Evolutionary conservation across 371 early-diverging fungal genomes (phyloP), one percentile per base, ranked within the genome.

Genomic region (Chytridium lagenaria): DNA sequence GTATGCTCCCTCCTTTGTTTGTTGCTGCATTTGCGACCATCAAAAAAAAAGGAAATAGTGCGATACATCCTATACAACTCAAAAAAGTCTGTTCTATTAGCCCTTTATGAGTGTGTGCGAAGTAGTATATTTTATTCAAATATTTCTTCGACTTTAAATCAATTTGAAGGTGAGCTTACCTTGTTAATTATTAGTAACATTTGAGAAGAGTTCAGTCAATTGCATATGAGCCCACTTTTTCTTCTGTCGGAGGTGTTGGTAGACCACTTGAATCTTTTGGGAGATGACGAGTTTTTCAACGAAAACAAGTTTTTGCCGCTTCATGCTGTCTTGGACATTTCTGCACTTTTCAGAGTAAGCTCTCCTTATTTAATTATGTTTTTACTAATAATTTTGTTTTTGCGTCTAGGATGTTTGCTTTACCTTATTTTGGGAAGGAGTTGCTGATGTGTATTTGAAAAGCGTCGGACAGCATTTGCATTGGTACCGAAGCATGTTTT

Each of bases 231-330:
- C n/a, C 72, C 86, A 5, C 64, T 92, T 34, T 83, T 84, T 26
- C 78, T 95, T 15, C 78, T 94, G 16, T 89, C 90, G 59, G 94
- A 95, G 74, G 80, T 93, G 7, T 88, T 91, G 65, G 86, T 86
- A 61, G 87, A 90, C n/a, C 79, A 89, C 73, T 75, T 95, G 26
- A 81, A 91, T 72, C 92, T 93, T 0, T 86, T 94, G 67, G 92
- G 92, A 28, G 96, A 96, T 77, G 92, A 92, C 55, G 95, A 96
- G 79, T 89, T 95, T 71, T 89, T 90, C 72, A 84, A 86, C 22
- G 79, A 83, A 16, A 78, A 78, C 39, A 87, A 87, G 66, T 86
- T 88, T 0, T 72, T 92, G 2, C 59, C 79, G 22, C 34, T 89
- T 12, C 50, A 71, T 2, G 87, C 88, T 50, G 80, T 92, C 19